Percentiles rank a stretch among this genome's conserved stretches.
Conservation (phyloP, 129 eudicot genomes). For the Erigeron canadensis region DNA sequence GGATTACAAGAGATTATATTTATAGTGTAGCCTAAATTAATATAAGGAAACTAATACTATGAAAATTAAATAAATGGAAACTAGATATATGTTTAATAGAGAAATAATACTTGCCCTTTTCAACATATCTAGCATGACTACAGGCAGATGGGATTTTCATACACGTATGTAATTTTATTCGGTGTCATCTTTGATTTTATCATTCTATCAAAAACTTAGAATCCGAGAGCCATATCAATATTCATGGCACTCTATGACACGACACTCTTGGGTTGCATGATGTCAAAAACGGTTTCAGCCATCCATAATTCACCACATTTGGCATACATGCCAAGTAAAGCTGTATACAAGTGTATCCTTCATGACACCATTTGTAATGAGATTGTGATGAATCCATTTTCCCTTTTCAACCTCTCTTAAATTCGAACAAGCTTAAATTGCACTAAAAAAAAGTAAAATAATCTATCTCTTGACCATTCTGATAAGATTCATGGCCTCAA, state of each 20-base stretch:
- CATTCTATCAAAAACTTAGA: constrained; percentile 51
- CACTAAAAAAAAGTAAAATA: constrained; percentile 61
- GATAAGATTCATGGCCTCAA: constrained; percentile 55
- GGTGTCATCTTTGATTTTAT: constrained; percentile 49
- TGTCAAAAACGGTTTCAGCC: constrained; percentile 59
- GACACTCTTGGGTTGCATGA: constrained; percentile 46
- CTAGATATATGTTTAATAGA: too few relatives aligned
- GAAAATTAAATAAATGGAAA: too few relatives aligned
- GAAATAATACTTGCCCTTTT: constrained; percentile 62
- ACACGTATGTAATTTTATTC: constrained; percentile 60
- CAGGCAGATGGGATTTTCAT: constrained; percentile 75
- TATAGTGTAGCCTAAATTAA: too few relatives aligned
- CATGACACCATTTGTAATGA: constrained; percentile 37
- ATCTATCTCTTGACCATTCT: constrained; percentile 49
- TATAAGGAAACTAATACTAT: too few relatives aligned
- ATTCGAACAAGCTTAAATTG: constrained; percentile 74
- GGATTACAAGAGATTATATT: too few relatives aligned
- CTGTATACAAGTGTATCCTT: constrained; percentile 55
- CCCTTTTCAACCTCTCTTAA: constrained; percentile 61
- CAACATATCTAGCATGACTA: constrained; percentile 79
- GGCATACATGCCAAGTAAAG: constrained; percentile 74
- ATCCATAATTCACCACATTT: constrained; percentile 66
- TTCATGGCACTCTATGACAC: constrained; percentile 82
- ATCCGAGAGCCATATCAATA: constrained; percentile 42
- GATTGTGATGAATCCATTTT: constrained; percentile 68